Base-by-base conservation (phyloP, 768 basidiomycete genomes). In the Infundibulicybe gibba region DNA sequence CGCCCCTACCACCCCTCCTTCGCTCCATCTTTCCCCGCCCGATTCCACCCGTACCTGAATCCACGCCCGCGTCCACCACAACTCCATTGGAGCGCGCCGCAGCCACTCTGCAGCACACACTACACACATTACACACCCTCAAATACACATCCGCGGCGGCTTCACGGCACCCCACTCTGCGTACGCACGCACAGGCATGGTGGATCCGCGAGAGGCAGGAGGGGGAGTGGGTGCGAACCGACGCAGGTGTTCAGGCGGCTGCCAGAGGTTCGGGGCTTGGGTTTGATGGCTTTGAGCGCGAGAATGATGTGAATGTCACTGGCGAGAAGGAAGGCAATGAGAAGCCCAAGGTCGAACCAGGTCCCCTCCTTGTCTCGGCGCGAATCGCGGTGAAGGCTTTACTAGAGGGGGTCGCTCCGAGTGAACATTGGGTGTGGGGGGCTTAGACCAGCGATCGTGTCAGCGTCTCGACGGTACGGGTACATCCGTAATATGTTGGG, bases 201-300 rank as follows among this genome's bases (percentile, higher is more conserved):
- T 88, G 86, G 86, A 63, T 65, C 3, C 68, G 64, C 30, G 76
- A 85, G 56, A 72, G 72, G 39, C 61, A 60, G 17, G 77, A 81
- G 45, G 84, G 84, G 0, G 61, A 65, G 19, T 70, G 69, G 53
- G 73, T 77, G 34, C 64, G 78, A 19, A 65, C 58, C 11, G 33
- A 32, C 11, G 21, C 42, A 14, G 56, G 31, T 32, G 77, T 88
- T 31, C 69, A 67, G 32, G 65, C 52, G 17, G 67, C 76, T 0
- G 75, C 82, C 8, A 68, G 67, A 40, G 68, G 68, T 40, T 61
- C 77, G 3, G 77, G 77, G 2, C 49, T 77, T 1, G 58, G 70
- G 51, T 72, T 71, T 37, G 67, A 67, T 13, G 60, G 62, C 39
- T 61, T 47, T 40, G 54, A 41, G 32, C 38, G 30, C 41, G 47